phyloP scores from a whole-genome alignment of 805 yeast species.

The Barnettozyma siamensis region DNA sequence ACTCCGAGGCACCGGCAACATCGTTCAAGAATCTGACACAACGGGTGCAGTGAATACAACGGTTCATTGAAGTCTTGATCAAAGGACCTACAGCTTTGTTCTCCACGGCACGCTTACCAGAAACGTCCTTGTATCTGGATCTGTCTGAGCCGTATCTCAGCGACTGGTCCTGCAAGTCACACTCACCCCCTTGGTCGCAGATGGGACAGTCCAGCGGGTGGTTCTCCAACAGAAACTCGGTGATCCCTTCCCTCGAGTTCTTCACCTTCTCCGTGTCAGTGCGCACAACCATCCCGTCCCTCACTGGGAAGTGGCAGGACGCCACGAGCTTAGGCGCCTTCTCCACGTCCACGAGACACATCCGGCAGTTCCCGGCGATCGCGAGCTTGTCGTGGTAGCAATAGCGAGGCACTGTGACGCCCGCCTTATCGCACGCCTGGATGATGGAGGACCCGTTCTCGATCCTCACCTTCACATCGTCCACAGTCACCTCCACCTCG shows the following conservation, averaged over 20 bases:
- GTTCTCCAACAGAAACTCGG: slow-evolving; percentile 81
- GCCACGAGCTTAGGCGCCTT: slow-evolving; percentile 87
- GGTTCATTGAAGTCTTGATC: slow-evolving; percentile 85
- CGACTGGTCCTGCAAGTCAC: slow-evolving; percentile 87
- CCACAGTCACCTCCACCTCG: slow-evolving; percentile 53
- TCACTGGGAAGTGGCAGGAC: slow-evolving; percentile 90
- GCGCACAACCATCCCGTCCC: slow-evolving; percentile 80
- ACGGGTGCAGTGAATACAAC: slow-evolving; percentile 89
- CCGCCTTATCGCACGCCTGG: slow-evolving; percentile 90
- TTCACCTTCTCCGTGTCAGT: slow-evolving; percentile 73
- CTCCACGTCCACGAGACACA: slow-evolving; percentile 88
- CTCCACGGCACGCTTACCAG: slow-evolving; percentile 86
- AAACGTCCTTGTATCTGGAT: slow-evolving; percentile 75
- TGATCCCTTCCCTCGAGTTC: slow-evolving; percentile 84
- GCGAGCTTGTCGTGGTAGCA: slow-evolving; percentile 90
- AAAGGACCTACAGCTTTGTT: slow-evolving; percentile 88
- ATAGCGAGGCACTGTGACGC: slow-evolving; percentile 81
- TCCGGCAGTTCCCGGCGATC: slow-evolving; percentile 88
- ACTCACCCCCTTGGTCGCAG: slow-evolving; percentile 93
- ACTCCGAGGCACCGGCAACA: slow-evolving; percentile 89
- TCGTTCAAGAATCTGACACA: slow-evolving; percentile 88
- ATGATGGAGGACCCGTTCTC: slow-evolving; percentile 86
- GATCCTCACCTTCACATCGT: slow-evolving; percentile 68
- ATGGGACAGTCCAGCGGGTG: slow-evolving; percentile 92
- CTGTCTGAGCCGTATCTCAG: slow-evolving; percentile 80